Conservation (phyloP, 129 eudicot species). For the Gnaphalium uliginosum region DNA sequence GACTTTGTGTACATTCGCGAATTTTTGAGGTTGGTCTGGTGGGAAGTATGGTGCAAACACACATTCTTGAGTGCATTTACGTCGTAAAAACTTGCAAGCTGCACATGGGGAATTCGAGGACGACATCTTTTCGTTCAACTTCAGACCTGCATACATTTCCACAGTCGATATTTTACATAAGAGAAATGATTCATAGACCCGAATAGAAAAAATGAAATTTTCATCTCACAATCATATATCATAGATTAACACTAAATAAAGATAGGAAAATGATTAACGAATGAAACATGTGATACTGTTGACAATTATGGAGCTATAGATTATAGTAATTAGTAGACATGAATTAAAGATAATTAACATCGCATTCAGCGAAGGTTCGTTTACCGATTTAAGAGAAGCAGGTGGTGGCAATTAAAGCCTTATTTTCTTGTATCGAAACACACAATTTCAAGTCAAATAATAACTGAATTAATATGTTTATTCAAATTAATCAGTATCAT, state of each 20-base stretch:
- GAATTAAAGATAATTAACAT: conserved; percentile 31
- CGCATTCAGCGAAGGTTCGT: conserved; percentile 42
- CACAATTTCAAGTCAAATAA: conserved; percentile 32
- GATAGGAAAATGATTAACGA: not conserved
- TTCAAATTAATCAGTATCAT: conserved; percentile 13
- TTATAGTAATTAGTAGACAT: not conserved
- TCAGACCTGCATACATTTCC: conserved; percentile 17
- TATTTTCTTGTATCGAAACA: conserved; percentile 27
- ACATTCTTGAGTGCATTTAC: conserved; percentile 85
- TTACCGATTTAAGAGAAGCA: conserved; percentile 37
- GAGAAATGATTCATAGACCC: no score
- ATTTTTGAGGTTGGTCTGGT: conserved; percentile 66
- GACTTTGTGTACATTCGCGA: conserved; percentile 67
- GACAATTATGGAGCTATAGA: conserved; percentile 16
- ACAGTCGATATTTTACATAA: no score
- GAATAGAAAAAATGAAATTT: not conserved
- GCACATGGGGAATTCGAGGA: conserved; percentile 83
- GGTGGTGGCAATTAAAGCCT: conserved; percentile 41
- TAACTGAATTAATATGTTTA: conserved; percentile 12
- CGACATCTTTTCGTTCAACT: conserved; percentile 37
- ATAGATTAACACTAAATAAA: not conserved
- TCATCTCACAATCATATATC: not conserved
- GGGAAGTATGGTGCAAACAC: conserved; percentile 91
- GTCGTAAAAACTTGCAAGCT: conserved; percentile 79
- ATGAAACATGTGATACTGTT: conserved; percentile 17